These are phyloP conservation scores for Amylocystis lapponica DNA, from an alignment of 768 basidiomycete species.

Conservation along the genomic window DNA sequence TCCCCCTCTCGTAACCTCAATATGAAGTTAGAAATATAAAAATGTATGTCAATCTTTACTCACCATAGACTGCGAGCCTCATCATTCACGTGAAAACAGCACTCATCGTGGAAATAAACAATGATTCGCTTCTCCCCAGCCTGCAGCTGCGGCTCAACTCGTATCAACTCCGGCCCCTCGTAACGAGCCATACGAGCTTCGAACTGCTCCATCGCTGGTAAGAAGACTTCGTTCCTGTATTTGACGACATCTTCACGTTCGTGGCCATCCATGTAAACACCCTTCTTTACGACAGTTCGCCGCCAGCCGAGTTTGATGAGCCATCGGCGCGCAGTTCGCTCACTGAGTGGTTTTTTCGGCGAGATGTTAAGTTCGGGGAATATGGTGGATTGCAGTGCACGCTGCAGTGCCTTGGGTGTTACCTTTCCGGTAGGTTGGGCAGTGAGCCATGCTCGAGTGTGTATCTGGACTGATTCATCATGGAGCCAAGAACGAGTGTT, in stretches of 20 bases:
- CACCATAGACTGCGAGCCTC: conserved; percentile 3
- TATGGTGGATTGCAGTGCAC: neutral
- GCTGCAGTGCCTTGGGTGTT: neutral
- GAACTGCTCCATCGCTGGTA: conserved; percentile 18
- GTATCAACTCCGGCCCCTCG: conserved; percentile 15
- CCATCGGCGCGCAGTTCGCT: conserved; percentile 7
- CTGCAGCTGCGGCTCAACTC: conserved; percentile 10
- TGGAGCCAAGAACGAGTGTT: neutral
- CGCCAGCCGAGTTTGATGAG: conserved; percentile 6
- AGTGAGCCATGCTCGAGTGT: neutral
- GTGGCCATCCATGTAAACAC: conserved; percentile 15
- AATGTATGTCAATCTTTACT: neutral
- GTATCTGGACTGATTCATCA: neutral
- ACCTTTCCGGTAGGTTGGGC: neutral
- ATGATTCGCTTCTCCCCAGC: conserved; percentile 22
- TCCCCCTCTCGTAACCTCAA: conserved; percentile 4
- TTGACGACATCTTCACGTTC: conserved; percentile 9
- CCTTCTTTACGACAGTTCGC: neutral
- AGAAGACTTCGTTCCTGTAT: conserved; percentile 10
- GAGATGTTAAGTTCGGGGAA: neutral
- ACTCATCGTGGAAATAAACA: conserved; percentile 27
- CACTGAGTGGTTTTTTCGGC: too few species aligned
- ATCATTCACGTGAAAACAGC: conserved; percentile 26
- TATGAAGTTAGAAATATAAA: neutral
- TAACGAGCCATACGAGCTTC: conserved; percentile 15